Conservation (phyloP, 192 early-diverging fungal species). For the Tieghemiomyces parasiticus region DNA sequence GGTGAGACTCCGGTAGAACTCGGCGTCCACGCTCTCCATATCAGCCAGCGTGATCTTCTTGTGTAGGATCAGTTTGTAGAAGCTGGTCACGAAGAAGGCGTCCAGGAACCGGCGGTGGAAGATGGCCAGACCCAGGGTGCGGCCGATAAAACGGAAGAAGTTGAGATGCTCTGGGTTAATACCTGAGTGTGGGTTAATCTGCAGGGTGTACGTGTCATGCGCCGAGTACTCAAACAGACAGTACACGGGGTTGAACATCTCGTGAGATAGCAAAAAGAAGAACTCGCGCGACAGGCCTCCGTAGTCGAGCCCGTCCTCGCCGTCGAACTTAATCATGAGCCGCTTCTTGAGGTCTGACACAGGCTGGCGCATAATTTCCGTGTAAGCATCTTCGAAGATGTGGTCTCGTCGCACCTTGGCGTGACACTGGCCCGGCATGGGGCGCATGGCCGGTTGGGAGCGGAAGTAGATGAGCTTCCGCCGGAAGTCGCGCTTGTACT, state of each 20-base stretch:
- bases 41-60: slow-evolving; percentile 8
- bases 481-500: slow-evolving; percentile 81
- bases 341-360: slow-evolving; percentile 12
- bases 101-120: slow-evolving; percentile 14
- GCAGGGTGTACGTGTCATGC: slow-evolving; percentile 8
- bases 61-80: slow-evolving; percentile 14
- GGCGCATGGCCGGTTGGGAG: slow-evolving; percentile 13
- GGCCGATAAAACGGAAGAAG: slow-evolving; percentile 14
- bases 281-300: slow-evolving; percentile 15
- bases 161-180: slow-evolving; percentile 15
- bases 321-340: slow-evolving; percentile 12
- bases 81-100: slow-evolving; percentile 10
- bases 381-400: slow-evolving; percentile 13
- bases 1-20: slow-evolving; percentile 7
- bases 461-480: slow-evolving; percentile 10
- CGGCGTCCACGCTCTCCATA: slow-evolving; percentile 13
- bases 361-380: slow-evolving; percentile 13
- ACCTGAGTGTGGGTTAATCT: slow-evolving; percentile 15
- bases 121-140: slow-evolving; percentile 12
- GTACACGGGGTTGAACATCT: slow-evolving; percentile 15
- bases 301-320: slow-evolving; percentile 14
- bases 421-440: slow-evolving; percentile 4
- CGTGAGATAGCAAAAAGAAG: slow-evolving; percentile 14
- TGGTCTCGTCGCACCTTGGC: slow-evolving; percentile 10
- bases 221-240: slow-evolving; percentile 12